A percentile compares a stretch with the other conserved stretches of the same genome.
phyloP scores from a whole-genome alignment of 768 basidiomycete genomes.

The Amanita thiersii region DNA sequence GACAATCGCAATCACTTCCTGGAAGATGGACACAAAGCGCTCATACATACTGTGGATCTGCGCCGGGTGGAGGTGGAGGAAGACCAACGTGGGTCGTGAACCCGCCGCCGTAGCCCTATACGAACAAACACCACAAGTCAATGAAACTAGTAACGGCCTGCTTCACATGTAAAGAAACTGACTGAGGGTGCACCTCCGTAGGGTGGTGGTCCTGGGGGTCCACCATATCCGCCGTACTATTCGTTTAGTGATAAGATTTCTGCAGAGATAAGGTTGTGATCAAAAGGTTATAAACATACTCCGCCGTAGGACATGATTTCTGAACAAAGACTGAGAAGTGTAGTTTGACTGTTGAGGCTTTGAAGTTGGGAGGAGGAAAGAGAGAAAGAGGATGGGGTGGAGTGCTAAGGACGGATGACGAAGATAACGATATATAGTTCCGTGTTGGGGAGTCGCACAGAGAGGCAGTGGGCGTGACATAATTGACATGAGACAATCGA shows the following conservation, averaged over 20 bases:
- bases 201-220: slow-evolving; percentile 6
- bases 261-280: too few species aligned
- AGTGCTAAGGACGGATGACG: neutral
- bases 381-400: neutral
- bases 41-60: slow-evolving; percentile 63
- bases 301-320: slow-evolving; percentile 29
- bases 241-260: slow-evolving; percentile 1
- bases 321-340: too few species aligned
- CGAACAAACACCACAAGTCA: neutral
- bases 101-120: slow-evolving; percentile 19
- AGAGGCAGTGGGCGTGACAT: too few species aligned
- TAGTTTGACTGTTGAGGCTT: neutral
- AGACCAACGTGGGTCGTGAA: slow-evolving; percentile 26
- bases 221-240: slow-evolving; percentile 11
- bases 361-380: neutral
- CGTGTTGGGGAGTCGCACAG: too few species aligned
- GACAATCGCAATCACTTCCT: neutral
- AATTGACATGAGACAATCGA: too few species aligned
- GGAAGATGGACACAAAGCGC: neutral
- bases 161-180: neutral
- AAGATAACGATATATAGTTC: too few species aligned
- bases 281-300: slow-evolving; percentile 10
- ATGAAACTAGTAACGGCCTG: neutral
- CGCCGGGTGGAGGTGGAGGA: slow-evolving; percentile 50
- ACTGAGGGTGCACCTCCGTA: slow-evolving; percentile 16